Conservation (phyloP, 2,329 filamentous ascomycete species). For the Penicillium vulpinum region DNA sequence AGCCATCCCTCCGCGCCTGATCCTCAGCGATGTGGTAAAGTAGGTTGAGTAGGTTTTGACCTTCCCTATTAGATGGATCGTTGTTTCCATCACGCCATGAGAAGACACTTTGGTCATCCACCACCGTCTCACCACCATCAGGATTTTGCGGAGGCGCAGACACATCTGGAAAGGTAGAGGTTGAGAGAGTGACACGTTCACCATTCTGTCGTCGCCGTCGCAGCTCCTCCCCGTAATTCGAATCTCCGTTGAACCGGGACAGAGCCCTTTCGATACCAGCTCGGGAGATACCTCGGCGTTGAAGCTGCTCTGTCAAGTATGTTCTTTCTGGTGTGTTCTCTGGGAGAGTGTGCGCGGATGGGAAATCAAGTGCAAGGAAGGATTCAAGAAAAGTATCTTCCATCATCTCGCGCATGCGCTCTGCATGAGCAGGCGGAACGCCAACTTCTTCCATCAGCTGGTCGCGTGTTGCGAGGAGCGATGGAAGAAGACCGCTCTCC, state of each 20-base stretch:
- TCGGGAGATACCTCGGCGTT: conserved; percentile 41
- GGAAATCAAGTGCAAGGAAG: conserved; percentile 45
- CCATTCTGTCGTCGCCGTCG: conserved; percentile 41
- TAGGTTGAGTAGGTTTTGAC: conserved; percentile 79
- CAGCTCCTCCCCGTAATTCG: conserved; percentile 42
- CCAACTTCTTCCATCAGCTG: conserved; percentile 46
- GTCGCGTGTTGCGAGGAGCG: conserved; percentile 42
- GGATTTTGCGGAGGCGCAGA: conserved; percentile 25
- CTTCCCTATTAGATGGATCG: conserved; percentile 49
- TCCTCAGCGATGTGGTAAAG: conserved; percentile 93
- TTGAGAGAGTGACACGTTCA: conserved; percentile 40
- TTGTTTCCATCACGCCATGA: conserved; percentile 47
- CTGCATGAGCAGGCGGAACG: conserved; percentile 39
- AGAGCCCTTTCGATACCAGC: conserved; percentile 40
- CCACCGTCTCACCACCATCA: conserved; percentile 39
- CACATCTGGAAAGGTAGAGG: conserved; percentile 34
- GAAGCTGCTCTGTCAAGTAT: conserved; percentile 41
- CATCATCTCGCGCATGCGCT: conserved; percentile 46
- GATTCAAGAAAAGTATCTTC: conserved; percentile 47
- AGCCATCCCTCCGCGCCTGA: conserved; percentile 81
- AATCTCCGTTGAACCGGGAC: conserved; percentile 40
- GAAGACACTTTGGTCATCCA: conserved; percentile 47
- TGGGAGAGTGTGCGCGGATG: conserved; percentile 36
- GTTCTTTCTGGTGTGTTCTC: conserved; percentile 37
- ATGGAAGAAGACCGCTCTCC: conserved; percentile 45